Evolutionary conservation across 495 filamentous ascomycete genomes (phyloP).

Genomic region (Xylaria venustula): DNA sequence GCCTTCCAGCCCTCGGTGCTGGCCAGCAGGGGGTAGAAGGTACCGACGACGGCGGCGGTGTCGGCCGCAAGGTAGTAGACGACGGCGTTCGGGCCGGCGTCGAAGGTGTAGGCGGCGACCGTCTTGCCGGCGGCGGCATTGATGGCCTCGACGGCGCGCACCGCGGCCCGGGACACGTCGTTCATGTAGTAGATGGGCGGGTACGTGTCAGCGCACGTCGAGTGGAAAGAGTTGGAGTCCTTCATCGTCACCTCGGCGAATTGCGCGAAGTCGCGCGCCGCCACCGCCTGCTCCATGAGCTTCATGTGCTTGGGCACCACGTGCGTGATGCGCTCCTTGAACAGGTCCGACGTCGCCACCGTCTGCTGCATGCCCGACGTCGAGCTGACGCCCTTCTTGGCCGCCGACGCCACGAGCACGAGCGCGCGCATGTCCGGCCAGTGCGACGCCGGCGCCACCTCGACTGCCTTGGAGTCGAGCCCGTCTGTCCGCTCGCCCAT

Average conservation of each 20-base stretch:
- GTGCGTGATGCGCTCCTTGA: conserved; percentile 63
- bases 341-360: conserved; percentile 80
- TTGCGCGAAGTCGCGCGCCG: conserved; percentile 71
- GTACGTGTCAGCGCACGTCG: conserved; percentile 88
- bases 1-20: conserved; percentile 62
- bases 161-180: conserved; percentile 80
- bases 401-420: conserved; percentile 83
- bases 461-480: conserved; percentile 76
- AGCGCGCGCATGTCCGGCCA: conserved; percentile 95
- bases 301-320: conserved; percentile 83
- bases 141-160: conserved; percentile 83
- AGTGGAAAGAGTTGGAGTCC: conserved; percentile 96
- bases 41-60: conserved; percentile 65
- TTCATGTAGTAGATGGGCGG: conserved; percentile 99
- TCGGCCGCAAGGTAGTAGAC: conserved; percentile 88
- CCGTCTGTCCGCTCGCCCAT: conserved; percentile 71
- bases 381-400: conserved; percentile 90
- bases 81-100: conserved; percentile 95
- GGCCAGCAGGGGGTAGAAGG: conserved; percentile 58
- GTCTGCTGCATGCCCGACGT: conserved; percentile 97
- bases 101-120: conserved; percentile 93
- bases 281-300: conserved; percentile 82
- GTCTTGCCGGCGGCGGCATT: conserved; percentile 70
- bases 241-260: conserved; percentile 92
- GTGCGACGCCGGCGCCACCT: conserved; percentile 80